Percentiles rank a stretch among this genome's conserved stretches.
These are phyloP conservation scores for Aphanomyces stellatus DNA, from an alignment of 352 stramenopile genomes.

Conservation along the genomic window DNA sequence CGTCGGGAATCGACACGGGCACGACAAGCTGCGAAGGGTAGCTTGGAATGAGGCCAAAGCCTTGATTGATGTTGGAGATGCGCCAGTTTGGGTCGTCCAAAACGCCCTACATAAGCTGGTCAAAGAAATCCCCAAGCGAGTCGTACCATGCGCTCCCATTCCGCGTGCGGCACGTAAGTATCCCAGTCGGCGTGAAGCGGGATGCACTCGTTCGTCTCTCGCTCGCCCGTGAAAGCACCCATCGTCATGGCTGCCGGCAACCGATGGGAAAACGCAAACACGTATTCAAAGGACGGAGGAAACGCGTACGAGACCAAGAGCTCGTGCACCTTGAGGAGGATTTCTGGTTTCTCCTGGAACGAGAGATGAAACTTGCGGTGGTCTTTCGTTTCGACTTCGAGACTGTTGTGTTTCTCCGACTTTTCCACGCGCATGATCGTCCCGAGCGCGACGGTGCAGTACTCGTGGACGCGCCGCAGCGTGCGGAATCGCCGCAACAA, in stretches of 20 bases:
- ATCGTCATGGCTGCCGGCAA: constrained; percentile 20
- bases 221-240: neutral
- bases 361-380: constrained; percentile 63
- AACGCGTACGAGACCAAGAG: constrained; percentile 79
- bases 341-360: constrained; percentile 26
- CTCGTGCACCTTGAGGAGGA: constrained; percentile 44
- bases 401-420: constrained; percentile 46
- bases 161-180: constrained; percentile 46
- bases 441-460: constrained; percentile 65
- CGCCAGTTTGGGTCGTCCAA: constrained; percentile 61
- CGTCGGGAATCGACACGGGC: constrained; percentile 82
- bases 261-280: constrained; percentile 80
- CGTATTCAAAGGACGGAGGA: constrained; percentile 70
- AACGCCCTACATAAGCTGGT: constrained; percentile 27
- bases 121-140: neutral
- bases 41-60: constrained; percentile 80
- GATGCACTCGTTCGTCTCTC: constrained; percentile 28
- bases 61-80: constrained; percentile 48
- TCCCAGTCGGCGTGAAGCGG: constrained; percentile 56
- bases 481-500: constrained; percentile 44
- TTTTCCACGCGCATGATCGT: constrained; percentile 70
- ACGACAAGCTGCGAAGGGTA: constrained; percentile 94
- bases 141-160: constrained; percentile 48
- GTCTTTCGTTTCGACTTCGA: constrained; percentile 76
- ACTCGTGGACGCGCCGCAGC: constrained; percentile 49